phyloP scores from a whole-genome alignment of 1,139 yeast genomes.

The Eremothecium coryli region DNA sequence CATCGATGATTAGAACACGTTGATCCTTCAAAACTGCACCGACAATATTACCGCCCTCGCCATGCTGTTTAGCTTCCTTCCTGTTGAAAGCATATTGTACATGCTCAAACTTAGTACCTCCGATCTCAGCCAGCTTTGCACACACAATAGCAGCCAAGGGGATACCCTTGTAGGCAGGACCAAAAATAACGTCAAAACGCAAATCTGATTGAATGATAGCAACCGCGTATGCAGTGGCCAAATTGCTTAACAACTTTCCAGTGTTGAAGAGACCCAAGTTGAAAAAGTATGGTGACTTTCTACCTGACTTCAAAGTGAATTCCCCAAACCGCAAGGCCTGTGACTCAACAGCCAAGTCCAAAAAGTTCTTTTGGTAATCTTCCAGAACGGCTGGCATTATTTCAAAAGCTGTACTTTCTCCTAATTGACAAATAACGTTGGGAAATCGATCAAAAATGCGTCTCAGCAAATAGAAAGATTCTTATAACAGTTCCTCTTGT shows the following conservation, averaged over 20 bases:
- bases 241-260: slow-evolving; percentile 63
- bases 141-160: slow-evolving; percentile 91
- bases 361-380: slow-evolving; percentile 55
- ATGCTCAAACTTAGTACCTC: slow-evolving; percentile 59
- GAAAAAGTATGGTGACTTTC: slow-evolving; percentile 93
- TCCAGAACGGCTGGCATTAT: slow-evolving; percentile 28
- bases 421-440: too few relatives aligned
- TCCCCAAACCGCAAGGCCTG: slow-evolving; percentile 79
- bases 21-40: slow-evolving; percentile 70
- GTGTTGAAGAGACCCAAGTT: slow-evolving; percentile 84
- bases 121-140: slow-evolving; percentile 83
- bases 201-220: slow-evolving; percentile 74
- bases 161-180: slow-evolving; percentile 97
- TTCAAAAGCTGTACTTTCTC: too few relatives aligned
- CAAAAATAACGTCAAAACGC: slow-evolving; percentile 84
- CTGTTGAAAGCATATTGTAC: slow-evolving; percentile 71
- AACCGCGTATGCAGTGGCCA: slow-evolving; percentile 83
- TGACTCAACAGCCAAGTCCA: slow-evolving; percentile 72
- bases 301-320: slow-evolving; percentile 85
- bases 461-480: too few relatives aligned
- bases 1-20: slow-evolving; percentile 78
- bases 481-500: too few relatives aligned
- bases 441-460: too few relatives aligned
- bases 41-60: slow-evolving; percentile 94
- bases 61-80: slow-evolving; percentile 94